Base-by-base conservation (phyloP, 2,329 filamentous ascomycete species). In the Westerdykella ornata region DNA sequence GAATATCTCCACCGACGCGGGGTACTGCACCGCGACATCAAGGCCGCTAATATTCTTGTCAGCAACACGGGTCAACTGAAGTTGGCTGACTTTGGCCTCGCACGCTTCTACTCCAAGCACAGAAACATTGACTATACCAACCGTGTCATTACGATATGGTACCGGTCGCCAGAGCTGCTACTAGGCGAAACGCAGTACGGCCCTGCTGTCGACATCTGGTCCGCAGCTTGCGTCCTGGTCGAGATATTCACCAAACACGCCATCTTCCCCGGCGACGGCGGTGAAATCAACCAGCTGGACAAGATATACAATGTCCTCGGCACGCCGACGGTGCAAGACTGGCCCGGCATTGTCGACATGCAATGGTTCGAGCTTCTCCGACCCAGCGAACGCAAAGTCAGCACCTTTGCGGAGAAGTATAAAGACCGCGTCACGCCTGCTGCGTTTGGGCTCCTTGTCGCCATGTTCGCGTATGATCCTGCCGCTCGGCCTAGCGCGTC, bases 141-240 rank as follows among this genome's bases (percentile, higher is more conserved):
- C 62, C 85, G 92, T 28, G 94, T 98, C 54, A 95, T 98, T 61
- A 98, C 92, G 2, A 96, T 98, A 51, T 98, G 94, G 94, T 98
- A 98, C 59, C 85, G 92, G 14, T 92, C 92, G 0, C 92, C 92
- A 0, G 92, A 98, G 66, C 75, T 98, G 3, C 78, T 98, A 1
- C 78, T 98, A 1, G 92, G 92, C 2, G 87, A 84, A 35, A 80
- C 86, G n/a, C 92, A 98, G 65, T 98, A 98, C 68, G 97, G 92
- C 0, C 88, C 92, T 0, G 90, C 90, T 18, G 88, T 98, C 49
- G 92, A 98, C 64, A 84, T 97, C 28, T 98, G 92, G 92, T 95
- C 88, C 59, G 92, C 92, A 1, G 92, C 90, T 1, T 98, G 92
- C 60, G 92, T 98, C 1, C 83, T 97, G 62, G 82, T 96, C 35